Base-by-base conservation (phyloP, 75 land plant species). In the Chamaecyparis obtusa region DNA sequence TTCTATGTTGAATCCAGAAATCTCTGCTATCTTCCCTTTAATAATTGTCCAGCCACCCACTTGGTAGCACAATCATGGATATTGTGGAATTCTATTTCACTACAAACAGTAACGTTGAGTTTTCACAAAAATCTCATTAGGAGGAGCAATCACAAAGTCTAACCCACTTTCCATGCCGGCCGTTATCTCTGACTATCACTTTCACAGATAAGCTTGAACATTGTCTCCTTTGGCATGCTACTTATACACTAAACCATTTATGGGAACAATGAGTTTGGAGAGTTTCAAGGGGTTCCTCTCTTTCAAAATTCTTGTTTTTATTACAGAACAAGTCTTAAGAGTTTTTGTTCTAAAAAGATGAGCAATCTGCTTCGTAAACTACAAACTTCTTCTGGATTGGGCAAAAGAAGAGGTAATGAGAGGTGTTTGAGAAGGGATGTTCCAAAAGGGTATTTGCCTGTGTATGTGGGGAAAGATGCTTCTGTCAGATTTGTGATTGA, bases 401-500 rank as follows among this genome's bases (percentile, higher is more conserved):
- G 14, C 51, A 81, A 39, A 27, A 9, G 46, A 46, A 2, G 21
- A 6, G 41, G 43, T 1, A 17, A 39, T 37, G 37, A 24, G 1
- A 9, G 15, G 10, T 19, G 27, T 55, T 55, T 72, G 24, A 56
- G 24, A 9, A 56, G 76, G 24, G 37, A 86, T 30, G 64, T 84
- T 55, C 64, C 85, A 30, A 86, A 89, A 48, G 92, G 92, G 0
- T 85, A 46, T 4, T 35, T 91, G 77, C 89, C 92, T 76, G 88
- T 91, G 49, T 90, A 91, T 80, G 91, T 91, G 7, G 92, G 92
- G 60, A 36, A 71, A 9, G 88, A 91, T 88, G 84, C 74, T 33
- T 1, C 5, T 1, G 60, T 57, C 19, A 83, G 88, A n/a, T 91
- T 90, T 71, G 83, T 91, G 85, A 91, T 91, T 64, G 60, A 87